These are phyloP conservation scores for Sarcocystis neurona DNA, from an alignment of 169 alveolate genomes.

Conservation along the genomic window DNA sequence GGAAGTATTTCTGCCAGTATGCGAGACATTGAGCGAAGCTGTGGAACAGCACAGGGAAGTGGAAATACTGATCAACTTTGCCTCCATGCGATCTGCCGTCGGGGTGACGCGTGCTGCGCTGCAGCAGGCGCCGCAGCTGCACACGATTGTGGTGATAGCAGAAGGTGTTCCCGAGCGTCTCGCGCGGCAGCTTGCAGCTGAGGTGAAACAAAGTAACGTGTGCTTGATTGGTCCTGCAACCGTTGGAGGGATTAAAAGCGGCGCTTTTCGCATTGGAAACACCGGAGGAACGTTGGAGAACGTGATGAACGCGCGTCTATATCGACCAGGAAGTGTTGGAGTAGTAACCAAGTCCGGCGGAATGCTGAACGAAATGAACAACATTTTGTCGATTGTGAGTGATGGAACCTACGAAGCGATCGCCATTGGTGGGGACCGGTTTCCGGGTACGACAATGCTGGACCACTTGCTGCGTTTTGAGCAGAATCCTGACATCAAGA, in stretches of 20 bases:
- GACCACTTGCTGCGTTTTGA: conserved; percentile 71
- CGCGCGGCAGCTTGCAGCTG: conserved; percentile 63
- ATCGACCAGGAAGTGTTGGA: conserved; percentile 72
- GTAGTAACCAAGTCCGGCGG: conserved; percentile 73
- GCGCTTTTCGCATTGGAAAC: conserved; percentile 71
- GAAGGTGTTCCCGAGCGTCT: conserved; percentile 71
- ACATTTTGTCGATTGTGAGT: conserved; percentile 58
- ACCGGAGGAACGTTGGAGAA: conserved; percentile 72
- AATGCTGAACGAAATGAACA: conserved; percentile 72
- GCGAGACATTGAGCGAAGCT: conserved; percentile 64
- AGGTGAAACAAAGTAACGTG: conserved; percentile 61
- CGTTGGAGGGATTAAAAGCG: conserved; percentile 74
- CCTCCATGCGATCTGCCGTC: conserved; percentile 70
- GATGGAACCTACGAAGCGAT: conserved; percentile 50
- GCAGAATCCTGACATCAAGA: conserved; percentile 66
- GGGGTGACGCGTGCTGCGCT: conserved; percentile 63
- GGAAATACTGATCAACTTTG: conserved; percentile 67
- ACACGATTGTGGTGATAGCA: conserved; percentile 43
- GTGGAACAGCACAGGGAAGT: conserved; percentile 61
- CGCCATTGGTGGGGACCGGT: conserved; percentile 58
- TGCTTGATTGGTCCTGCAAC: conserved; percentile 73
- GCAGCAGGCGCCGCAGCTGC: conserved; percentile 23
- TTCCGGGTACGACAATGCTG: conserved; percentile 59
- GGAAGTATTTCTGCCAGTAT: conserved; percentile 70
- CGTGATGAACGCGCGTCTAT: conserved; percentile 72